Base-by-base conservation (phyloP, 192 early-diverging fungal genomes). In the Podila verticillata region DNA sequence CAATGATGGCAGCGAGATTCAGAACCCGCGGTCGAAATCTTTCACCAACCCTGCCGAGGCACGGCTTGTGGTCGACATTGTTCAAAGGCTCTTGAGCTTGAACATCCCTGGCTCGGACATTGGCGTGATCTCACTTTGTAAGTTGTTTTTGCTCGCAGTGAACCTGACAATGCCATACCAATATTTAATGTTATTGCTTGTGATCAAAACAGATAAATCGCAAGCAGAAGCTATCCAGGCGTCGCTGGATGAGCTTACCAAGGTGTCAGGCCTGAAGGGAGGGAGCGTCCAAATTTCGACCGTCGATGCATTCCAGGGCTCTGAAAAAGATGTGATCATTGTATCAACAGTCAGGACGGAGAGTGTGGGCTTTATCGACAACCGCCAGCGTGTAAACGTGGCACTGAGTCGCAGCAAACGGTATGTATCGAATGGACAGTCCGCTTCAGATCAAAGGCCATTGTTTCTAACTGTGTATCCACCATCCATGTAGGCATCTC, bases 301-400 rank as follows among this genome's bases (percentile, higher is more conserved):
- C 4, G 89, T 92, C 0, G 93, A 94, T 68, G 89, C 93, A 19
- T 94, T 94, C 64, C 87, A 95, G 81, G 93, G 93, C 30, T 92
- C 92, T 13, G 93, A 95, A 60, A 92, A 91, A 62, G 85, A 90
- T n/a, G 75, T 95, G 30, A 94, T 95, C 65, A 73, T 95, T 32
- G 71, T 95, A 22, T 89, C 87, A 8, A 92, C 89, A 19, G 91
- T 92, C 1, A 61, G 92, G 31, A 91, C 89, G 28, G 61, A 73
- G 22, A 67, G 72, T 7, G 83, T 69, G 47, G 84, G 84, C 8
- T 95, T 95, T 68, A 91, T 93, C 54, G 91, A 93, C 57, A 88
- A 89, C 35, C 72, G 70, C 19, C 82, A 90, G 20, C 84, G 93
- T 31, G 82, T 95, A 39, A 95, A 95, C 68, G 93, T 95, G 12